Evolutionary conservation across 805 yeast genomes (phyloP), one percentile per base, ranked within the genome.

Genomic region (Zygotorulaspora florentina): DNA sequence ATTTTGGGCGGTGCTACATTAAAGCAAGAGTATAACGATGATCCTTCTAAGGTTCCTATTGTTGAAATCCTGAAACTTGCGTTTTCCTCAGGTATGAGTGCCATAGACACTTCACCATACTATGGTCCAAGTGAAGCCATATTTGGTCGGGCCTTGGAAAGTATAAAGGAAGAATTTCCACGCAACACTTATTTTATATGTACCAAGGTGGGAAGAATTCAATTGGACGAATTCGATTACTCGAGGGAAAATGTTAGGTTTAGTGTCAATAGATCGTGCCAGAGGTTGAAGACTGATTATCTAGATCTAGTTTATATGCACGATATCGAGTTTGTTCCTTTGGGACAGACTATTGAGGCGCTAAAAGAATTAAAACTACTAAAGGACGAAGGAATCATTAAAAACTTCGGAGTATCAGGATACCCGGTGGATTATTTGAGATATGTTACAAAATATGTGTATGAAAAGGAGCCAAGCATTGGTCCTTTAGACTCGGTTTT

Each of bases 31-130:
- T 90, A 87, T 71, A 78, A 84, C 50, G 79, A 73, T 9, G 76
- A 85, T 55, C 96, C 96, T 1, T 70, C 71, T 29, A 57, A 68
- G 0, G 54, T 87, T 35, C 84, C 87, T 1, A 73, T 81, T 9
- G 69, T 66, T 9, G 80, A 77, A 0, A 75, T 90, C 40, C 54
- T 90, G 16, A 60, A 68, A 39, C 56, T 63, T 11, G 93, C 90
- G 0, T 82, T 90, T 56, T 66, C 70, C 16, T 59, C 71, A 20
- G 96, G 96, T 0, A 69, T 87, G 48, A 75, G 73, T 38, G 93
- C 95, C 1, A 71, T 90, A 30, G 97, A 90, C 60, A 88, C 97
- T 0, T 86, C 96, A 0, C 96, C 97, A 3, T 89, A 87, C 67
- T 90, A 90, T 61, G 97, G 97, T 0, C 87, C 87, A 0, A 85